These are phyloP conservation scores for Termitomyces sp. DNA, from an alignment of 768 basidiomycete species.

Conservation along the genomic window DNA sequence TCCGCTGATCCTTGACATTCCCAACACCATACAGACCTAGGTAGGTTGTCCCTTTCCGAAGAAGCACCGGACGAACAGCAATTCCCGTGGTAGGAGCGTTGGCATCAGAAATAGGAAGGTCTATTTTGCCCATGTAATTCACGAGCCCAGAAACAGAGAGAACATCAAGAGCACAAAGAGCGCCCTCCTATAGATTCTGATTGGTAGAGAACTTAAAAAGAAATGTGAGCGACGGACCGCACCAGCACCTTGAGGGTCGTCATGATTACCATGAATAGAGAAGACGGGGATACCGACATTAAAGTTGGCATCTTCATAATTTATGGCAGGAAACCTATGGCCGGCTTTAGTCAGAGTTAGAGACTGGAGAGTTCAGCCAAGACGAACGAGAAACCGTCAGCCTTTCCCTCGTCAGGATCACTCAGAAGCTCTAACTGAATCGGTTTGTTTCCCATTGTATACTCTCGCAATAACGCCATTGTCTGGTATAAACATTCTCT, in stretches of 20 bases:
- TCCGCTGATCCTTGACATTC: slow-evolving; percentile 92
- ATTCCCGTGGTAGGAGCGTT: slow-evolving; percentile 70
- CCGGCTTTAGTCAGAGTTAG: neutral
- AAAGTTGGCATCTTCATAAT: slow-evolving; percentile 95
- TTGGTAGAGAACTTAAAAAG: neutral
- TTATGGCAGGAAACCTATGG: slow-evolving; percentile 87
- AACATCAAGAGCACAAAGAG: slow-evolving; percentile 91
- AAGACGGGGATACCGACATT: slow-evolving; percentile 97
- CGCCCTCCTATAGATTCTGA: slow-evolving; percentile 67
- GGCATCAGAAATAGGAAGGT: slow-evolving; percentile 71
- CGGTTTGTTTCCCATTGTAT: slow-evolving; percentile 83
- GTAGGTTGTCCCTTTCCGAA: slow-evolving; percentile 80
- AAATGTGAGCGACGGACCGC: slow-evolving; percentile 46
- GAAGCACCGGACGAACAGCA: slow-evolving; percentile 82
- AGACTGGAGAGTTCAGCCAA: neutral
- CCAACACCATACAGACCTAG: slow-evolving; percentile 96
- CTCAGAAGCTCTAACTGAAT: slow-evolving; percentile 89
- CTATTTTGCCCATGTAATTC: slow-evolving; percentile 98
- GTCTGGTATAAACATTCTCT: slow-evolving; percentile 86
- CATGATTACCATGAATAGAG: slow-evolving; percentile 99
- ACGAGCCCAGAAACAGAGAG: slow-evolving; percentile 90
- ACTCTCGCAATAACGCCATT: slow-evolving; percentile 85
- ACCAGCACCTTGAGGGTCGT: slow-evolving; percentile 96
- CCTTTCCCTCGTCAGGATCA: slow-evolving; percentile 88
- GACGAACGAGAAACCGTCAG: slow-evolving; percentile 79